A percentile compares a stretch with the other conserved stretches of the same genome.
Evolutionary conservation across 768 basidiomycete genomes (phyloP).

Genomic region (Daedaleopsis sinensis): DNA sequence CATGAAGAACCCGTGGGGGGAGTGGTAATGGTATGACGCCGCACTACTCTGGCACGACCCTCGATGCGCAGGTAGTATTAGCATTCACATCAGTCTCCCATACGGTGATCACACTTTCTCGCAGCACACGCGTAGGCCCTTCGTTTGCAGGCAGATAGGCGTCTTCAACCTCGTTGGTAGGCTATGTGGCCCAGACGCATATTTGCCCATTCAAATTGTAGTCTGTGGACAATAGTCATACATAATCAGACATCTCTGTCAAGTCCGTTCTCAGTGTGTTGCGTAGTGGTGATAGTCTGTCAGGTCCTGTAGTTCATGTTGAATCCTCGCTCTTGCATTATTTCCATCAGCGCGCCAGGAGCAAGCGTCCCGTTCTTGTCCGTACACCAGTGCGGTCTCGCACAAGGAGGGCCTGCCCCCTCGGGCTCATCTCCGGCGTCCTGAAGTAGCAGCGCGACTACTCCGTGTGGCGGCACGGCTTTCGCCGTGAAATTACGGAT

Average conservation of each 20-base stretch:
- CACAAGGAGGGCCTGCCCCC: slow-evolving; percentile 59
- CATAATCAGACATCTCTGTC: too few relatives aligned
- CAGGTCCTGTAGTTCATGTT: neutral
- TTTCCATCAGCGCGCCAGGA: slow-evolving; percentile 5
- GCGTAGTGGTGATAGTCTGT: too few relatives aligned
- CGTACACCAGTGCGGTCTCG: slow-evolving; percentile 59
- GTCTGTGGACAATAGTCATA: too few relatives aligned
- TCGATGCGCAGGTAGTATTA: slow-evolving; percentile 91
- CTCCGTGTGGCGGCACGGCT: slow-evolving; percentile 67
- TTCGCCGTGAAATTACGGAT: slow-evolving; percentile 61
- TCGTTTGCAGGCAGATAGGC: too few relatives aligned
- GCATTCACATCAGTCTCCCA: too few relatives aligned
- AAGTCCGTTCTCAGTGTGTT: too few relatives aligned
- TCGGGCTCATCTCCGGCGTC: slow-evolving; percentile 71
- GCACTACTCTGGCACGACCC: slow-evolving; percentile 86
- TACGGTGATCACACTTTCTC: too few relatives aligned
- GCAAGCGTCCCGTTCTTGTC: slow-evolving; percentile 54
- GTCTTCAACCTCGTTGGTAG: too few relatives aligned
- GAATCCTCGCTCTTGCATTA: neutral
- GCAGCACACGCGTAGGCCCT: too few relatives aligned
- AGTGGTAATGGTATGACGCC: slow-evolving; percentile 91
- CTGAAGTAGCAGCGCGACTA: slow-evolving; percentile 63
- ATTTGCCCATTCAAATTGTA: too few relatives aligned
- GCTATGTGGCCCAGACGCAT: too few relatives aligned
- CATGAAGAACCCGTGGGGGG: slow-evolving; percentile 79